Evolutionary conservation across 1,139 yeast genomes (phyloP).

Genomic region (Kluyveromyces marxianus): DNA sequence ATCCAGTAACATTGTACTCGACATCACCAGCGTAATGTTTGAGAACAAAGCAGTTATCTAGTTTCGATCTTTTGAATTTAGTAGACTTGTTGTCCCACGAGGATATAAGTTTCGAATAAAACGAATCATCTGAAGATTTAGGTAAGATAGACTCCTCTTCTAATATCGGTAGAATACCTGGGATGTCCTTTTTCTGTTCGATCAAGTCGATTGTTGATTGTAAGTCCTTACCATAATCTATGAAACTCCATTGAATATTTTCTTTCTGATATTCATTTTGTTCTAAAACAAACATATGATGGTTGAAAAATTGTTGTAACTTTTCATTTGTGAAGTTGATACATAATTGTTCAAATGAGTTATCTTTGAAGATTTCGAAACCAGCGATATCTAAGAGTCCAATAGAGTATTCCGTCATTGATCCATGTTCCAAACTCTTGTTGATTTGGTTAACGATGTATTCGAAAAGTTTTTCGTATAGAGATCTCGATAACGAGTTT

Average conservation of each 20-base stretch:
- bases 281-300: constrained; percentile 93
- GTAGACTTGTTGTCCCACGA: constrained; percentile 52
- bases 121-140: constrained; percentile 73
- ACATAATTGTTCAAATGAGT: constrained; percentile 93
- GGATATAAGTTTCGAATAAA: constrained; percentile 68
- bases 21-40: constrained; percentile 95
- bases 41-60: constrained; percentile 63
- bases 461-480: constrained; percentile 80
- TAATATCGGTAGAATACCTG: constrained; percentile 81
- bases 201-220: constrained; percentile 93
- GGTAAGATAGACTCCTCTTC: constrained; percentile 98
- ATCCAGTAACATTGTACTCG: constrained; percentile 82
- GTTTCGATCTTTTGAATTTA: constrained; percentile 66
- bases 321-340: constrained; percentile 95
- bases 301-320: constrained; percentile 93
- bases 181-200: constrained; percentile 58
- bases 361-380: constrained; percentile 85
- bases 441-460: constrained; percentile 73
- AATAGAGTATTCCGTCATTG: constrained; percentile 51
- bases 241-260: constrained; percentile 92
- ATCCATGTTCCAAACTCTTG: constrained; percentile 46
- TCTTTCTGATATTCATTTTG: constrained; percentile 93
- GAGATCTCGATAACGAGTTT: constrained; percentile 80
- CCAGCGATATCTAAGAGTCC: constrained; percentile 98
- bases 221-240: constrained; percentile 93